A percentile compares a stretch with the other conserved stretches of the same genome.
phyloP scores from a whole-genome alignment of 176 grass and related monocot species.

The Bolboschoenus planiculmis region DNA sequence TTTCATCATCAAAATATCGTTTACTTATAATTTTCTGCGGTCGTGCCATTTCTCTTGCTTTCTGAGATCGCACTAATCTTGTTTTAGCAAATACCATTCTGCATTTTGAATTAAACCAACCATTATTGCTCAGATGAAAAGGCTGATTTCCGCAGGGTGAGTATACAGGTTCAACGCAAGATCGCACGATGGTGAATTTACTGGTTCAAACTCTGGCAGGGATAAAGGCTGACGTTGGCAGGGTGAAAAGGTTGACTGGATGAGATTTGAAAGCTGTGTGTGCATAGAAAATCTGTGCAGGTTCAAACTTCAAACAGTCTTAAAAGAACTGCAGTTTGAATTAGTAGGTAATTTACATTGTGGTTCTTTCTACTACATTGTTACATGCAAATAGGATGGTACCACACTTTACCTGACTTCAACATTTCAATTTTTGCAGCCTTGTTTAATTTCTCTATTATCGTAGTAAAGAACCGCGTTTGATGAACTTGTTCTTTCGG shows the following conservation, averaged over 20 bases:
- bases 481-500: no score
- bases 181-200: neutral
- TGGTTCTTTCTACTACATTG: neutral
- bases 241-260: neutral
- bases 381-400: neutral
- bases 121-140: neutral
- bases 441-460: neutral
- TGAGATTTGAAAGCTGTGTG: neutral
- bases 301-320: neutral
- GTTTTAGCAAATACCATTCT: neutral
- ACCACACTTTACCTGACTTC: neutral
- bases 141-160: neutral
- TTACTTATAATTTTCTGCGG: neutral
- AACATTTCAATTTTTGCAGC: neutral
- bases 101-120: neutral
- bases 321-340: neutral
- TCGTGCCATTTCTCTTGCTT: neutral
- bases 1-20: neutral
- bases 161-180: neutral
- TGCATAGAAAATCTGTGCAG: neutral
- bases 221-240: neutral
- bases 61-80: neutral
- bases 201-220: neutral
- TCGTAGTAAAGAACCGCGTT: no score
- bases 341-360: neutral